Evolutionary conservation across 257 asterid species (phyloP).

Genomic region (Rhazya stricta): DNA sequence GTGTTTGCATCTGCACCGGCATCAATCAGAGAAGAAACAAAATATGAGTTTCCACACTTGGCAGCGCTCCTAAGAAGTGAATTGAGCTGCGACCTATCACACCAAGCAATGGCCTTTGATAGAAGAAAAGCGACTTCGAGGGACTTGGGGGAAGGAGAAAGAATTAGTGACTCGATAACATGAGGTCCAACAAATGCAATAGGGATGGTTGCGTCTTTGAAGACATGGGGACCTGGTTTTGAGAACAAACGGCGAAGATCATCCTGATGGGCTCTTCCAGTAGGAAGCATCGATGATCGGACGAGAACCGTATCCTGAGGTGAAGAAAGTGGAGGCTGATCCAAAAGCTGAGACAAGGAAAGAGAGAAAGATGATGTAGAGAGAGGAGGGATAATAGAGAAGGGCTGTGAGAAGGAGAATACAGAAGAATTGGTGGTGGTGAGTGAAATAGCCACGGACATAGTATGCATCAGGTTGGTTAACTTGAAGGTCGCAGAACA

Average conservation of each 20-base stretch:
- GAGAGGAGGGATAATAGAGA: constrained; percentile 59
- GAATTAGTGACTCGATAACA: constrained; percentile 49
- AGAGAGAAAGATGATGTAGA: constrained; percentile 47
- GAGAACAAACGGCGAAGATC: constrained; percentile 62
- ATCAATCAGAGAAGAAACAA: constrained; percentile 42
- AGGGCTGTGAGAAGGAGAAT: constrained; percentile 44
- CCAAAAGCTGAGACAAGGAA: constrained; percentile 23
- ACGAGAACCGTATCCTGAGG: constrained; percentile 44
- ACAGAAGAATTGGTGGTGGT: constrained; percentile 45
- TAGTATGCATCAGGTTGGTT: constrained; percentile 80
- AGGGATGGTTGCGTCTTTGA: constrained; percentile 59
- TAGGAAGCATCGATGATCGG: constrained; percentile 69
- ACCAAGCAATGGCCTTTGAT: constrained; percentile 42
- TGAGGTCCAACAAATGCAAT: constrained; percentile 50
- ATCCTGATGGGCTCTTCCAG: constrained; percentile 60
- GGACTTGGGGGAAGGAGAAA: constrained; percentile 28
- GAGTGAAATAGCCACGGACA: constrained; percentile 71
- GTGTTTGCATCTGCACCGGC: constrained; percentile 59
- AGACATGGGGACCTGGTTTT: constrained; percentile 54
- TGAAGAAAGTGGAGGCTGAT: constrained; percentile 51
- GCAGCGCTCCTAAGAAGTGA: constrained; percentile 45
- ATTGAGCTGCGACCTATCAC: constrained; percentile 40
- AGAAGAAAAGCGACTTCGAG: constrained; percentile 34
- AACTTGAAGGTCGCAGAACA: constrained; percentile 50
- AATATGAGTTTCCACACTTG: constrained; percentile 30